Evolutionary conservation across 768 basidiomycete species (phyloP), one percentile per base, ranked within the genome.

Genomic region (Podaxis mareebaensis): DNA sequence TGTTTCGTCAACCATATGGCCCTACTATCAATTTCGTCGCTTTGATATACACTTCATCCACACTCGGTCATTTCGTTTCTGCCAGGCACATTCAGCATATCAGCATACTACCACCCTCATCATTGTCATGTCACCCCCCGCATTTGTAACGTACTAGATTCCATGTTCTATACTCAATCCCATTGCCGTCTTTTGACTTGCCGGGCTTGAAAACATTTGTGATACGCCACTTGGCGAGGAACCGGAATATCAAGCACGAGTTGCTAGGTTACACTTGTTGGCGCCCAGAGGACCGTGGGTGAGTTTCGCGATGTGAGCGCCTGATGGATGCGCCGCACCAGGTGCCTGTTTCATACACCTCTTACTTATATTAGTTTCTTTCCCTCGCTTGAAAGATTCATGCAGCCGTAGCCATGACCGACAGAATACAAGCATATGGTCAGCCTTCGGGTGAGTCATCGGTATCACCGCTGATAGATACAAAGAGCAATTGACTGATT

Each of bases 11-110:
- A 39, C 61, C 67, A 66, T 72, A 75, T 74, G 72, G 71, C 69
- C 68, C 68, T 59, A 65, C 65, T 69, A 74, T 65, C 64, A 69
- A 67, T 70, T 60, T 68, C 66, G 65, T 71, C 72, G 71, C 72
- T 79, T 68, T 76, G 72, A 75, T 73, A 73, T 71, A 75, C 73
- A 74, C 72, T 69, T 67, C 66, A 68, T 73, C 71, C 70, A 71
- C 75, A 76, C 73, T 68, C 64, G 17, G 12, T 61, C 65, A 62
- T 66, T 44, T 65, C 56, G 53, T 64, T 64, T 66, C 49, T 54
- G 46, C 60, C 55, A 68, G 62, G 26, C 64, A 69, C 72, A 72
- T 71, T 69, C 74, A 76, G 71, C 69, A 67, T 69, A 69, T 67
- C 70, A 73, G 53, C 74, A 74, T 66, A 70, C 76, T 76, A 79